These are phyloP conservation scores for Podochytrium sp. DNA, from an alignment of 192 early-diverging fungal genomes.

Conservation along the genomic window DNA sequence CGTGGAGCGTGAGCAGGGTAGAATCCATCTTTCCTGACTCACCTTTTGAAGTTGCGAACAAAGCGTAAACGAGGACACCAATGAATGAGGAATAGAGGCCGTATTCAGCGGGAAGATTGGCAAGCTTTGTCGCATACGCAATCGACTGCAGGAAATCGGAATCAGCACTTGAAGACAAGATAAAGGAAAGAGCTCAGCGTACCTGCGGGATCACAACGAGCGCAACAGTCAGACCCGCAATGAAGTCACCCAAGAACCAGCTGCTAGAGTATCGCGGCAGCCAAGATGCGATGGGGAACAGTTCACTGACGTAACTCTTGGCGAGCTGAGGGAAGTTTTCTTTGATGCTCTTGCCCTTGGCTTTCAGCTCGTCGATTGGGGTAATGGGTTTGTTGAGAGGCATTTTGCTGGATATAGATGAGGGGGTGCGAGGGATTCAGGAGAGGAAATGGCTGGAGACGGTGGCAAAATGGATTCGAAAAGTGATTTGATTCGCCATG, in stretches of 20 bases:
- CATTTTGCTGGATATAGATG: too few relatives aligned
- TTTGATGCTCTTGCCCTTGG: background rate
- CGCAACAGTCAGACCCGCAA: constrained; percentile 75
- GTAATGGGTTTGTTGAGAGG: too few relatives aligned
- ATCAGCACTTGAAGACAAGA: background rate
- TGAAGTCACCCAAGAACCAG: constrained; percentile 71
- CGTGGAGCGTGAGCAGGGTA: background rate
- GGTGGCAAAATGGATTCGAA: too few relatives aligned
- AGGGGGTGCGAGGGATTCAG: too few relatives aligned
- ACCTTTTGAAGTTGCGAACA: constrained; percentile 75
- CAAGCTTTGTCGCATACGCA: constrained; percentile 74
- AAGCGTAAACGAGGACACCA: constrained; percentile 68
- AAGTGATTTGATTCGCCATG: too few relatives aligned
- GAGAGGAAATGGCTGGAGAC: too few relatives aligned
- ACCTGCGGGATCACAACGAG: constrained; percentile 73
- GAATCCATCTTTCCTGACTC: constrained; percentile 16
- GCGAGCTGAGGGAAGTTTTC: background rate
- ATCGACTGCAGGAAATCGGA: constrained; percentile 34
- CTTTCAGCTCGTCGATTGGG: constrained; percentile 1
- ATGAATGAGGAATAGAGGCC: constrained; percentile 79
- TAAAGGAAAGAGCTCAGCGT: background rate
- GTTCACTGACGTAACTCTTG: constrained; percentile 17
- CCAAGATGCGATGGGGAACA: constrained; percentile 63
- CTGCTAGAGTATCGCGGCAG: constrained; percentile 59
- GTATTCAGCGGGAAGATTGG: constrained; percentile 69